Evolutionary conservation across 1,284 basidiomycete genomes (phyloP).

Genomic region (Cystobasidiaceae sp.): DNA sequence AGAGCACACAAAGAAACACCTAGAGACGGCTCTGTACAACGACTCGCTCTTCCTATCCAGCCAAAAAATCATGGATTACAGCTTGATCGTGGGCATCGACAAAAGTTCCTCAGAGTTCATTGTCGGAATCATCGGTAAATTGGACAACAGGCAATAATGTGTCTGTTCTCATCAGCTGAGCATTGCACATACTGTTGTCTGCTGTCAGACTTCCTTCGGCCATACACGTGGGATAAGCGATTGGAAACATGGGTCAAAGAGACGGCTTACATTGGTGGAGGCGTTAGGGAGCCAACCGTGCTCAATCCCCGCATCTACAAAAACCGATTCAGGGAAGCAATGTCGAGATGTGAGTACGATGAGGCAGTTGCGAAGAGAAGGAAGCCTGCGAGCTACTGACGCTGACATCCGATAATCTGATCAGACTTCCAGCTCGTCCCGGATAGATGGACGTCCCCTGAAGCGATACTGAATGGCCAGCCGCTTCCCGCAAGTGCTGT

Average conservation of each 20-base stretch:
- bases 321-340: slow-evolving; percentile 79
- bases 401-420: too few relatives aligned
- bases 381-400: too few relatives aligned
- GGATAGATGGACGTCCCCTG: slow-evolving; percentile 27
- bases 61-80: slow-evolving; percentile 99
- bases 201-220: slow-evolving; percentile 74
- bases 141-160: too few relatives aligned
- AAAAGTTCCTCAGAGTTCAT: slow-evolving; percentile 58
- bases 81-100: slow-evolving; percentile 89
- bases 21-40: slow-evolving; percentile 84
- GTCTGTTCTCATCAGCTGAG: too few relatives aligned
- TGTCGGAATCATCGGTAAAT: slow-evolving; percentile 89
- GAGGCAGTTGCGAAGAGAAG: too few relatives aligned
- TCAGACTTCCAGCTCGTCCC: slow-evolving; percentile 28
- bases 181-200: too few relatives aligned
- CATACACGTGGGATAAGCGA: slow-evolving; percentile 97
- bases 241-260: slow-evolving; percentile 98
- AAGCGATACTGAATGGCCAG: slow-evolving; percentile 17
- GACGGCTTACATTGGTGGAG: slow-evolving; percentile 73
- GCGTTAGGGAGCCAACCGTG: slow-evolving; percentile 83
- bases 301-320: slow-evolving; percentile 74
- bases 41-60: slow-evolving; percentile 81
- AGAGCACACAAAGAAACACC: slow-evolving; percentile 88
- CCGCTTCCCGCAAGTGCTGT: not conserved
- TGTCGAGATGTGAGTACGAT: slow-evolving; percentile 67